Percentiles rank a stretch among this genome's conserved stretches.
Conservation (phyloP, 768 basidiomycete species). For the Crucibulum laeve region DNA sequence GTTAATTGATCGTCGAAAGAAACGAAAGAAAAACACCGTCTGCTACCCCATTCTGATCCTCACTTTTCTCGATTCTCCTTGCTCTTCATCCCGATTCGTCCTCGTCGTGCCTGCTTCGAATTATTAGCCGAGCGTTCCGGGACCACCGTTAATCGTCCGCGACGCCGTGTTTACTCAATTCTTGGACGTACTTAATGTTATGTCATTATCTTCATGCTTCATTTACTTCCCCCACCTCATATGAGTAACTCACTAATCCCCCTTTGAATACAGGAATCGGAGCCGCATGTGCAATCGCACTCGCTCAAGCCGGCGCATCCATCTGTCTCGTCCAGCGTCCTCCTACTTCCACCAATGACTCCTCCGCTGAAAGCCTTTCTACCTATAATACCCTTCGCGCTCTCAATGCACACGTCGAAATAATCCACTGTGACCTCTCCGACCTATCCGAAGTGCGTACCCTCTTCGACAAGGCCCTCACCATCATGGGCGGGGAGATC, state of each 20-base stretch:
- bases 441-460: conserved; percentile 35
- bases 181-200: too few species aligned
- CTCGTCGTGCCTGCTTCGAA: too few species aligned
- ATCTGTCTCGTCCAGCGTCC: conserved; percentile 41
- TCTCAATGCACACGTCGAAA: conserved; percentile 22
- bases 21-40: too few species aligned
- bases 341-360: conserved; percentile 12
- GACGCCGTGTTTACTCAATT: too few species aligned
- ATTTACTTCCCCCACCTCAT: neutral
- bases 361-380: conserved; percentile 22
- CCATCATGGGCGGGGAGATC: conserved; percentile 34
- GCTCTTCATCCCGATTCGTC: too few species aligned
- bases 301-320: conserved; percentile 45
- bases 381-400: conserved; percentile 28
- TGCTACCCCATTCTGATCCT: too few species aligned
- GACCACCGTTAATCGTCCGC: too few species aligned
- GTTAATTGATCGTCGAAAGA: too few species aligned
- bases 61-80: too few species aligned
- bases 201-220: too few species aligned
- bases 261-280: conserved; percentile 35
- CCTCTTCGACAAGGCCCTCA: conserved; percentile 37
- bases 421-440: conserved; percentile 37
- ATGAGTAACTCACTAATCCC: neutral
- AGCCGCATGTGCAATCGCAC: conserved; percentile 44
- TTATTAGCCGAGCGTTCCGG: too few species aligned